phyloP scores from a whole-genome alignment of 2,329 filamentous ascomycete species.

The Sporothrix humicola region DNA sequence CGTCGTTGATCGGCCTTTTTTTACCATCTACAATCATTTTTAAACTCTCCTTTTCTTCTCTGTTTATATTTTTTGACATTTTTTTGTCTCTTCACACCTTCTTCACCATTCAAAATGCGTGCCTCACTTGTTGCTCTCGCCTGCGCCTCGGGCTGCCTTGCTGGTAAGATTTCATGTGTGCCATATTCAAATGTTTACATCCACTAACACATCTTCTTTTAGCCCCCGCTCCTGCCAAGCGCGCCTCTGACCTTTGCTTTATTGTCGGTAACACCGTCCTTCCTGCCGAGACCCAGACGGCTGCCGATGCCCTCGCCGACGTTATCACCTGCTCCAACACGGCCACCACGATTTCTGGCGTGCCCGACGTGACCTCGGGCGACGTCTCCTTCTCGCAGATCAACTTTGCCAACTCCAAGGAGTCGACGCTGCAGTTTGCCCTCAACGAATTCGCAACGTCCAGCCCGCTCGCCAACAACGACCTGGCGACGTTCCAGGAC shows the following conservation, averaged over 20 bases:
- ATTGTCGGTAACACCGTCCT: slow-evolving; percentile 57
- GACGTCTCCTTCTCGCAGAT: slow-evolving; percentile 58
- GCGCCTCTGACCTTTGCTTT: slow-evolving; percentile 52
- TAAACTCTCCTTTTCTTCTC: neutral
- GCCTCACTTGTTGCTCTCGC: slow-evolving; percentile 33
- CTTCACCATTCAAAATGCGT: slow-evolving; percentile 34
- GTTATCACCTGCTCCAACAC: slow-evolving; percentile 57
- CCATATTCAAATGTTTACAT: too few species aligned
- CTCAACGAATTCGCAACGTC: slow-evolving; percentile 60
- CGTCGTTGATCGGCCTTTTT: slow-evolving; percentile 35
- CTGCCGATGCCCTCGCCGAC: slow-evolving; percentile 50
- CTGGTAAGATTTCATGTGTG: slow-evolving; percentile 23
- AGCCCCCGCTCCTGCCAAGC: slow-evolving; percentile 25
- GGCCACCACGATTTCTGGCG: slow-evolving; percentile 56
- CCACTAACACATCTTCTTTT: neutral
- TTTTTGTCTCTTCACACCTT: neutral
- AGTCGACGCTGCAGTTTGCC: slow-evolving; percentile 60
- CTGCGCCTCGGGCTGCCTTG: slow-evolving; percentile 34
- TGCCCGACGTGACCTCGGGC: slow-evolving; percentile 63
- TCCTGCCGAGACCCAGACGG: slow-evolving; percentile 55
- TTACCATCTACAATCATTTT: neutral
- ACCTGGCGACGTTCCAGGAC: slow-evolving; percentile 60
- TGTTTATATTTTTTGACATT: neutral
- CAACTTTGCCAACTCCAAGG: slow-evolving; percentile 59
- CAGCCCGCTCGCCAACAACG: slow-evolving; percentile 53